These are phyloP conservation scores for Gnomoniopsis sp. DNA, from an alignment of 2,329 filamentous ascomycete species.

Conservation along the genomic window DNA sequence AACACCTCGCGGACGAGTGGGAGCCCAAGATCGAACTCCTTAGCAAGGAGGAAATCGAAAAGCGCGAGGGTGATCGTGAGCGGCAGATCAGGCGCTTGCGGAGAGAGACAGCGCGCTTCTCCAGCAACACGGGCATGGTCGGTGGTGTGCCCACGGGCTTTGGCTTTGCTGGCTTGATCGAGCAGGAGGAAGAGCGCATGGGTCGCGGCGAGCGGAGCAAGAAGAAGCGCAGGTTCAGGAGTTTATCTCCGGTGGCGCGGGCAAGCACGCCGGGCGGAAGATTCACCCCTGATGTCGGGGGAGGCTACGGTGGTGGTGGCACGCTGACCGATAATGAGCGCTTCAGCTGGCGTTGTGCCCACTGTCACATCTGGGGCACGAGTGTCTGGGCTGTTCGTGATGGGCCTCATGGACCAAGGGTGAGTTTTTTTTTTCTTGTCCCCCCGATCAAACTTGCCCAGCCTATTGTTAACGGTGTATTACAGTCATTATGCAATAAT, in stretches of 20 bases:
- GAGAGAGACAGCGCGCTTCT: conserved; percentile 89
- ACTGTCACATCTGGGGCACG: conserved; percentile 84
- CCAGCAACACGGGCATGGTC: conserved; percentile 77
- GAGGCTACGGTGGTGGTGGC: conserved; percentile 64
- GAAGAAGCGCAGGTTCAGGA: conserved; percentile 91
- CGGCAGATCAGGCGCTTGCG: conserved; percentile 82
- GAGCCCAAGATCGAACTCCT: conserved; percentile 77
- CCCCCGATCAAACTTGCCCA: conserved; percentile 4
- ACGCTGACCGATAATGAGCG: conserved; percentile 75
- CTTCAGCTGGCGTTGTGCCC: conserved; percentile 78
- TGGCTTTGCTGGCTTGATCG: conserved; percentile 47
- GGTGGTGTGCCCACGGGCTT: conserved; percentile 65
- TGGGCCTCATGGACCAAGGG: conserved; percentile 78
- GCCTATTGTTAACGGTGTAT: conserved; percentile 20
- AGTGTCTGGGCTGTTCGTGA: conserved; percentile 95
- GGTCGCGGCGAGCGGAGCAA: conserved; percentile 89
- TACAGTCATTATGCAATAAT: conserved; percentile 83
- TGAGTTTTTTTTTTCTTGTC: conserved; percentile 43
- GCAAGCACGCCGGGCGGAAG: conserved; percentile 65
- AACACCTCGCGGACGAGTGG: conserved; percentile 81
- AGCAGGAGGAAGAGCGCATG: conserved; percentile 75
- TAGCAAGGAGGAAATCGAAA: conserved; percentile 95
- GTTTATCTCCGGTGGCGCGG: conserved; percentile 75
- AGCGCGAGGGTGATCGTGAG: conserved; percentile 90
- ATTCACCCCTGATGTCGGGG: conserved; percentile 78